Base-by-base conservation (phyloP, 441 rosid genomes). In the Sinapis alba region DNA sequence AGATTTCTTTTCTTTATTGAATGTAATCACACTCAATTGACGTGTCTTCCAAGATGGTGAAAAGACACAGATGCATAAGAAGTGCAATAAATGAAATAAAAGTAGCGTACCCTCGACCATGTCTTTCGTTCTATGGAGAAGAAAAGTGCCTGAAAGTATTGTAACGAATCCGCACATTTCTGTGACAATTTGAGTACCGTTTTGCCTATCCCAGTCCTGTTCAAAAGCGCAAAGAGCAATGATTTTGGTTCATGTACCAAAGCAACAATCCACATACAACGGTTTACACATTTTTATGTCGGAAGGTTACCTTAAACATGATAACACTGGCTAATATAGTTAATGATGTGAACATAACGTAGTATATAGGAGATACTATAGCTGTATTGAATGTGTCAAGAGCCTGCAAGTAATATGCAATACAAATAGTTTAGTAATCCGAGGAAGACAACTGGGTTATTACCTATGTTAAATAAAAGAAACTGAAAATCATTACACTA, bases 131-230 rank as follows among this genome's bases (percentile, higher is more conserved):
- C 82, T 85, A 77, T 87, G 91, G 66, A 85, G 89, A 81, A 78
- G 81, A 73, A 78, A 85, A 61, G 91, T 87, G 43, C 89, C 91
- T 24, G 88, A 83, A 64, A 87, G 87, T 63, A 87, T 87, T 5
- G 88, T 85, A 60, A 87, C 85, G 78, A 87, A 87, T 71, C 89
- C 91, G 62, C 91, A 85, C 65, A 85, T 77, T 79, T 85, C 89
- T 1, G 88, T 87, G 51, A 87, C 82, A 56, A 87, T 85, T 59
- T 87, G 88, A 62, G 89, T 85, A 6, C 86, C 86, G n/a, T 84
- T 87, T 83, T 87, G 91, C 12, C 89, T 71, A 80, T 87, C 89
- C 91, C 91, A 87, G 54, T 87, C 91, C 91, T 85, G 79, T 66
- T 69, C 9, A 59, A 5, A 13, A 16, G 61, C 51, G 51, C 45